These are phyloP conservation scores for Pseudevernia furfuracea DNA, from an alignment of 495 filamentous ascomycete genomes.

Conservation along the genomic window DNA sequence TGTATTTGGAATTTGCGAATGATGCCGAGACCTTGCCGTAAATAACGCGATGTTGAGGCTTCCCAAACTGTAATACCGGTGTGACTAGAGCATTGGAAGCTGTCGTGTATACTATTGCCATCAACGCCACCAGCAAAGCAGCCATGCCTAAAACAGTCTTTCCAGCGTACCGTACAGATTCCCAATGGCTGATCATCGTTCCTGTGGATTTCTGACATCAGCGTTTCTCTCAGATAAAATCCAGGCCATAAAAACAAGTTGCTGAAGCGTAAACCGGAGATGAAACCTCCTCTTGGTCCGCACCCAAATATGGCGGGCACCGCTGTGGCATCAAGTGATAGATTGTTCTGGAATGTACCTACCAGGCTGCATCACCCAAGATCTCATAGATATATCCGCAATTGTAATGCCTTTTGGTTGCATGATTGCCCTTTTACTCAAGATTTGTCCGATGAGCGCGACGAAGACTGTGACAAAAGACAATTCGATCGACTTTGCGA, in stretches of 20 bases:
- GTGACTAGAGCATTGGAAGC: conserved; percentile 65
- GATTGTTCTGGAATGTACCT: no score
- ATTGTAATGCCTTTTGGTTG: conserved; percentile 55
- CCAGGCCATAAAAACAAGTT: no score
- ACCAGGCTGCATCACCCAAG: conserved; percentile 56
- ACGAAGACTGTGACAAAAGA: conserved; percentile 73
- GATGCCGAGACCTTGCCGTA: conserved; percentile 44
- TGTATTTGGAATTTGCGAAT: conserved; percentile 9
- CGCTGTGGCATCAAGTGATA: no score
- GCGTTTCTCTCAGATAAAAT: no score
- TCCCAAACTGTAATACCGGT: conserved; percentile 53
- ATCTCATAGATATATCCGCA: conserved; percentile 60
- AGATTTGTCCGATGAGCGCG: conserved; percentile 61
- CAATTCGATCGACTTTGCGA: conserved; percentile 68
- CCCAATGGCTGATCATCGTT: conserved; percentile 58
- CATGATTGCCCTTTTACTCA: conserved; percentile 55
- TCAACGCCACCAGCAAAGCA: conserved; percentile 50
- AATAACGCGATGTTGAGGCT: conserved; percentile 38
- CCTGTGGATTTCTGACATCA: no score
- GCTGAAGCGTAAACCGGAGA: no score
- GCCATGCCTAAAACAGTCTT: conserved; percentile 51
- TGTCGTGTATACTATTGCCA: conserved; percentile 64
- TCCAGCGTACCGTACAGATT: conserved; percentile 53
- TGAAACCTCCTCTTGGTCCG: no score
- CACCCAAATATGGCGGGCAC: no score